A percentile compares a stretch with the other conserved stretches of the same genome.
Conservation (phyloP, 2,329 filamentous ascomycete species). For the Fusarium odoratissimum region DNA sequence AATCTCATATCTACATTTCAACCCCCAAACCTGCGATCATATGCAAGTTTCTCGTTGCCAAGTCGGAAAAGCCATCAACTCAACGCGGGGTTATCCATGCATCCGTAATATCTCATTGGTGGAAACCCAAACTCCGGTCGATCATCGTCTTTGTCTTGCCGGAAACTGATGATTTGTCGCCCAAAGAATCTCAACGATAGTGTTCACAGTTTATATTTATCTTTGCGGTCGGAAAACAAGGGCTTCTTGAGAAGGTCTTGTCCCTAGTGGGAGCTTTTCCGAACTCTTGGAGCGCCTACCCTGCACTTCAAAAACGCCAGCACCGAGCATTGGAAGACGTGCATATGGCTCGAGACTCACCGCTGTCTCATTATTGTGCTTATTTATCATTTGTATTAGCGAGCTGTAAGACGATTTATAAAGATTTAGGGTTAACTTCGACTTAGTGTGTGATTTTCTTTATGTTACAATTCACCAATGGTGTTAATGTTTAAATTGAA, state of each 20-base stretch:
- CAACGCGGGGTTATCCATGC: background rate
- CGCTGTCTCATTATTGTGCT: no score
- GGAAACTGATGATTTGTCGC: background rate
- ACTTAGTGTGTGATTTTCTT: no score
- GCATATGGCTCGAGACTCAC: background rate
- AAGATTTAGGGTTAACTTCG: no score
- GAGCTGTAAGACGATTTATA: no score
- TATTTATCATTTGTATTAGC: no score
- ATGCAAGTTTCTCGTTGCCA: background rate
- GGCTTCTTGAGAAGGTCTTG: no score
- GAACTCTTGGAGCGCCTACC: background rate
- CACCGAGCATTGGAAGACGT: background rate
- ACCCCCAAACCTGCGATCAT: background rate
- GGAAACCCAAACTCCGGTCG: background rate
- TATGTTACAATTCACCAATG: no score
- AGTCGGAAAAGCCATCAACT: background rate
- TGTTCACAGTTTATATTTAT: no score
- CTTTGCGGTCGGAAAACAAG: background rate
- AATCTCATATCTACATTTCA: rapidly evolving
- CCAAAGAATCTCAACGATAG: no score
- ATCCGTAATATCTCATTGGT: background rate
- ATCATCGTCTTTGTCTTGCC: background rate
- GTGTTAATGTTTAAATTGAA: rapidly evolving
- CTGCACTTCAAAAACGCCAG: background rate
- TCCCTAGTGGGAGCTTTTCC: background rate